Conservation (phyloP, 805 yeast species). For the Scheffersomyces ergatensis region DNA sequence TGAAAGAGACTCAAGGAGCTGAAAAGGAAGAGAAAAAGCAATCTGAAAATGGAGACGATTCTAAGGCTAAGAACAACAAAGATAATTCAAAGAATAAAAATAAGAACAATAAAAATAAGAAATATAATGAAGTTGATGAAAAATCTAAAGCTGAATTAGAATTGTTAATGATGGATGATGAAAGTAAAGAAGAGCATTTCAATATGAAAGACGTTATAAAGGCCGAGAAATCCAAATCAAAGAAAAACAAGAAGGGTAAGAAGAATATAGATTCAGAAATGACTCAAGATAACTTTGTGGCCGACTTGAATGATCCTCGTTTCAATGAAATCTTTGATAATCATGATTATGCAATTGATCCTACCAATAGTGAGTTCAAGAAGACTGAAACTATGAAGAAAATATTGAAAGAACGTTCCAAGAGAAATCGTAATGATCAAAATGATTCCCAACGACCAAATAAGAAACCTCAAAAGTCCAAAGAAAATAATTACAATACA, state of each 20-base stretch:
- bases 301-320: constrained; percentile 80
- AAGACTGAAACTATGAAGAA: constrained; percentile 84
- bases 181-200: constrained; percentile 56
- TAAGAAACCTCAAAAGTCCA: constrained; percentile 10
- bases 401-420: constrained; percentile 71
- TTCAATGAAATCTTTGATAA: constrained; percentile 85
- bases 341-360: constrained; percentile 92
- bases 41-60: constrained; percentile 11
- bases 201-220: constrained; percentile 74
- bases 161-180: constrained; percentile 66
- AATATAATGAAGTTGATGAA: constrained; percentile 14
- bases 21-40: constrained; percentile 40
- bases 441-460: constrained; percentile 6
- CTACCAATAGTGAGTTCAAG: constrained; percentile 86
- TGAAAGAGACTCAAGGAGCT: constrained; percentile 56
- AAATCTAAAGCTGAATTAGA: constrained; percentile 65
- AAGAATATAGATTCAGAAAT: constrained; percentile 52
- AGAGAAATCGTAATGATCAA: constrained; percentile 35
- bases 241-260: constrained; percentile 40
- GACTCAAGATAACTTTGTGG: constrained; percentile 50
- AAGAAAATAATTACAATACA: not conserved
- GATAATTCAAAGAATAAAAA: constrained; percentile 33
- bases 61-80: constrained; percentile 14
- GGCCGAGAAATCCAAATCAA: constrained; percentile 67
- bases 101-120: constrained; percentile 27